Evolutionary conservation across 306 rosid species (phyloP), one percentile per base, ranked within the genome.

Genomic region (Prunus mira): DNA sequence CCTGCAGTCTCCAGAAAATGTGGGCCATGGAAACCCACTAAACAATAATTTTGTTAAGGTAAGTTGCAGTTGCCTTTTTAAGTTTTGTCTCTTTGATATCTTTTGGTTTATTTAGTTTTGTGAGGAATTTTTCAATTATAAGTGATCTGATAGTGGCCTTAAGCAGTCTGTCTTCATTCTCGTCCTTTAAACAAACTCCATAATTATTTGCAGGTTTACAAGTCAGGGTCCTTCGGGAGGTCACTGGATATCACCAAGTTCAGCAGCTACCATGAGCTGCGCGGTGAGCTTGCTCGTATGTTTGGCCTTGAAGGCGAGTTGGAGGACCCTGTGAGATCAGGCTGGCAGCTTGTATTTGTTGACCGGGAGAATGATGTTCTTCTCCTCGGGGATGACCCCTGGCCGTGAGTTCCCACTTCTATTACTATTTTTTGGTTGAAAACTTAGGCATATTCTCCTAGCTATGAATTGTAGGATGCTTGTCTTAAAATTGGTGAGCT

Each of bases 301-400:
- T 93, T 93, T 81, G 85, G 90, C 73, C 93, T 90, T 84, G 91
- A 89, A 85, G 90, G 95, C 68, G 90, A 91, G 80, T 78, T 93
- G 87, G 98, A 93, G 86, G 96, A 89, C 86, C 96, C 95, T 76
- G 81, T 87, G 79, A 93, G 98, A 93, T 93, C 98, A 93, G 96
- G 98, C 98, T 93, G 98, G 98, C 96, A 93, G 98, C 98, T 93
- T 93, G 97, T 93, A 86, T 91, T 93, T 64, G 96, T 93, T 73
- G 98, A 91, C 89, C 89, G 92, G 85, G 97, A 91, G 94, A 93
- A 88, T 75, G 97, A 93, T 55, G 89, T 91, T 82, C 97, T 91
- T 88, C 97, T 93, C 81, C 93, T 93, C 1, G 98, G 98, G 22
- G 97, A 93, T 72, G 89, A 78, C 71, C 89, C 89, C 54, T 85